A percentile compares a stretch with the other conserved stretches of the same genome.
These are phyloP conservation scores for Penicillium thymicola DNA, from an alignment of 2,329 filamentous ascomycete genomes.

Conservation along the genomic window DNA sequence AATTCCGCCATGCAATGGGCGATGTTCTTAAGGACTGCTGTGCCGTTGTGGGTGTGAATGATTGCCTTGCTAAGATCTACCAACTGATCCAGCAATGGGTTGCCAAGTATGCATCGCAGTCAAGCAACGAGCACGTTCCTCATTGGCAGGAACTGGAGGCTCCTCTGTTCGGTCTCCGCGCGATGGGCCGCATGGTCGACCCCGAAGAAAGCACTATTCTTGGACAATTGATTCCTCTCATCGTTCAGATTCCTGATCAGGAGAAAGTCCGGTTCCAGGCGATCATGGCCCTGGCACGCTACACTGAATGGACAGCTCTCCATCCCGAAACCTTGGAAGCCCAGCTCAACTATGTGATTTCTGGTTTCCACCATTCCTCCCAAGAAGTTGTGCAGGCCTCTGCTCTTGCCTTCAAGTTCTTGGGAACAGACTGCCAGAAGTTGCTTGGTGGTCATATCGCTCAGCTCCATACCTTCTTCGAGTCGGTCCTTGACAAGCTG, in stretches of 20 bases:
- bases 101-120: constrained; percentile 72
- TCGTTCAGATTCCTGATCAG: constrained; percentile 91
- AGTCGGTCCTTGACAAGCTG: constrained; percentile 80
- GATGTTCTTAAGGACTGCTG: constrained; percentile 97
- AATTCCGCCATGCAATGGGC: constrained; percentile 95
- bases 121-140: constrained; percentile 70
- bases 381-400: constrained; percentile 89
- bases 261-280: constrained; percentile 98
- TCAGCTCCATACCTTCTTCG: constrained; percentile 88
- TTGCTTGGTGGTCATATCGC: constrained; percentile 77
- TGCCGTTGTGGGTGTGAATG: constrained; percentile 89
- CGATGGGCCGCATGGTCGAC: constrained; percentile 94
- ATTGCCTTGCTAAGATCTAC: constrained; percentile 87
- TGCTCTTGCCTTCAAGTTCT: constrained; percentile 92
- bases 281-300: constrained; percentile 94
- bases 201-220: constrained; percentile 82
- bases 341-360: constrained; percentile 94
- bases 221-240: constrained; percentile 84
- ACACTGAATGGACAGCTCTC: constrained; percentile 95
- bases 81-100: constrained; percentile 85
- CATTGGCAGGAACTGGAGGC: constrained; percentile 97
- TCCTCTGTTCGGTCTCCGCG: constrained; percentile 89
- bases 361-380: constrained; percentile 82
- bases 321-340: constrained; percentile 89
- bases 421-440: constrained; percentile 91